A percentile compares a stretch with the other conserved stretches of the same genome.
phyloP scores from a whole-genome alignment of 2,329 filamentous ascomycete species.

The Exophiala spinifera region DNA sequence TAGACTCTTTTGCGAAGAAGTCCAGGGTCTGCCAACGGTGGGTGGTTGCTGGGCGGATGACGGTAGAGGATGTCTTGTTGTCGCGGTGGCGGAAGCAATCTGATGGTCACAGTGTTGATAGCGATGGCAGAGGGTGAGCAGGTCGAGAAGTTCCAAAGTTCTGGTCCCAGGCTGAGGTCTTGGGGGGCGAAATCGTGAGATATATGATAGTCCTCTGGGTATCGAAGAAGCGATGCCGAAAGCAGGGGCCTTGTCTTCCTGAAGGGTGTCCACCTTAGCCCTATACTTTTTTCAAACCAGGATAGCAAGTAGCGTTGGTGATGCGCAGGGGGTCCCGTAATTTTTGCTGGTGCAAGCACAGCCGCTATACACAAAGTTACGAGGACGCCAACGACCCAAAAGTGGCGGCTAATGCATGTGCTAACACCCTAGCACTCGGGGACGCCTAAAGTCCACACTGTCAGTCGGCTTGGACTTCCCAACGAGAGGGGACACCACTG shows the following conservation, averaged over 20 bases:
- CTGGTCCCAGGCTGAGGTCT: slow-evolving; percentile 13
- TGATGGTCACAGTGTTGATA: not conserved
- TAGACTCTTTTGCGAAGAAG: slow-evolving; percentile 1
- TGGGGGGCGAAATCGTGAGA: slow-evolving; percentile 26
- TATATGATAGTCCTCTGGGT: slow-evolving; percentile 21
- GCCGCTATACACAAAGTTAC: slow-evolving; percentile 10
- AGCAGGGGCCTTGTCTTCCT: slow-evolving; percentile 15
- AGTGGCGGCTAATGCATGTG: slow-evolving; percentile 17
- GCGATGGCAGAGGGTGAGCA: not conserved
- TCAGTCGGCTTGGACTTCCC: slow-evolving; percentile 5
- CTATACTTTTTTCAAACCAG: slow-evolving; percentile 7
- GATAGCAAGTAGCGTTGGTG: slow-evolving; percentile 1
- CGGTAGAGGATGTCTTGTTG: not conserved
- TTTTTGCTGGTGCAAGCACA: slow-evolving; percentile 10
- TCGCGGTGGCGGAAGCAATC: not conserved
- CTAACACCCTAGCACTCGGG: slow-evolving; percentile 19
- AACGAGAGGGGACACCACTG: slow-evolving; percentile 1
- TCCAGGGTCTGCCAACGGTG: not conserved
- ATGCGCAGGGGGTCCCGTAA: slow-evolving; percentile 7
- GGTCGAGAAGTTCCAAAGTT: slow-evolving; percentile 7
- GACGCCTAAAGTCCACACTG: slow-evolving; percentile 11
- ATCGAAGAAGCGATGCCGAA: slow-evolving; percentile 18
- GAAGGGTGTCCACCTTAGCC: slow-evolving; percentile 14
- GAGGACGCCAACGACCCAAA: slow-evolving; percentile 5
- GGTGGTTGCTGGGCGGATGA: not conserved